Conservation (phyloP, 345 rosid genomes). For the Boechera divaricarpa region DNA sequence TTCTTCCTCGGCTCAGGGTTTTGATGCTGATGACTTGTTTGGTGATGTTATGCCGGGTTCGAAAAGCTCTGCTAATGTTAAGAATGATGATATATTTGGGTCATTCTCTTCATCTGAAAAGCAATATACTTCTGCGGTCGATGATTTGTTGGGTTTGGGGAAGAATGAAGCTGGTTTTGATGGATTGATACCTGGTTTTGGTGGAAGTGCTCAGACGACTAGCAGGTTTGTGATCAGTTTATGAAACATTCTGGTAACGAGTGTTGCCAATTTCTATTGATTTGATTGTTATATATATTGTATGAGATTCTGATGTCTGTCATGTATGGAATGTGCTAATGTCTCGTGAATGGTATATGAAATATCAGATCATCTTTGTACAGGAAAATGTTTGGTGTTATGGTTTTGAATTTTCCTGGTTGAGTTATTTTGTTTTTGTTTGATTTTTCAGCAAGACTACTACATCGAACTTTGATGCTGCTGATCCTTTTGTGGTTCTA, state of each 20-base stretch:
- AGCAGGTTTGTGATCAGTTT: constrained; percentile 49
- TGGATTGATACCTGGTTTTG: constrained; percentile 86
- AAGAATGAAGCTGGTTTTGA: constrained; percentile 52
- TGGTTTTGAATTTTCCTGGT: constrained; percentile 11
- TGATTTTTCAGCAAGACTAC: constrained; percentile 43
- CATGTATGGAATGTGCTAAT: constrained; percentile 12
- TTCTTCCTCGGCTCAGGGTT: constrained; percentile 35
- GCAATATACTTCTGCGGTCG: constrained; percentile 44
- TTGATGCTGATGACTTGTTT: constrained; percentile 56
- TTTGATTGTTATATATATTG: background rate
- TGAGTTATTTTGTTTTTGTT: constrained; percentile 7
- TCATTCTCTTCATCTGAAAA: constrained; percentile 54
- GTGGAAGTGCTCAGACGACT: constrained; percentile 48
- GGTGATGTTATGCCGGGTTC: constrained; percentile 52
- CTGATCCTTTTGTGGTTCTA: constrained; percentile 72
- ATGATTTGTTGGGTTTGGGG: constrained; percentile 48
- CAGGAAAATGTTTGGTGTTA: constrained; percentile 1
- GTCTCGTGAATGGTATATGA: background rate
- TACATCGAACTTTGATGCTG: constrained; percentile 46
- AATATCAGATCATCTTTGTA: background rate
- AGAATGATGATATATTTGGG: constrained; percentile 52
- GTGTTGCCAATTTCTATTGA: background rate
- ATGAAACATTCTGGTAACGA: background rate
- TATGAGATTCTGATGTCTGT: background rate
- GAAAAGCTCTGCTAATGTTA: constrained; percentile 43